Evolutionary conservation across 352 stramenopile species (phyloP), one percentile per base, ranked within the genome.

Genomic region (Pythium pectinolyticum): DNA sequence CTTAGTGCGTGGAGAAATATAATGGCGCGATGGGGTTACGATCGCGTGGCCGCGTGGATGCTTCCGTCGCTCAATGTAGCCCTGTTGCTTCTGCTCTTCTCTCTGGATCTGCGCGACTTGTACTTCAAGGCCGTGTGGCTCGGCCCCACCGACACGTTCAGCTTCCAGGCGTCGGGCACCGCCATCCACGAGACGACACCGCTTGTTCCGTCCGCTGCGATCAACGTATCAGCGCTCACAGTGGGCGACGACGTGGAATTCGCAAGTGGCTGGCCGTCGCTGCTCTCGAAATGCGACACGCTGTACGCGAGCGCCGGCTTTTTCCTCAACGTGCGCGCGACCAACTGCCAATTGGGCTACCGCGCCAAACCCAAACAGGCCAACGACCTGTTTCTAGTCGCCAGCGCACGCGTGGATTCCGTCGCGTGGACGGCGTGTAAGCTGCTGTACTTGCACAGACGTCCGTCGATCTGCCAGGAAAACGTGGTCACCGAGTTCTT

Each of bases 341-440:
- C 48, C 28, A 70, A 74, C 43, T 81, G 73, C 37, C 35, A 50
- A 0, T 28, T 80, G 0, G 69, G 72, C 20, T 57, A 45, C 3
- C 24, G 63, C 24, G 48, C 53, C 27, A 51, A 65, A 5, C 20
- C 28, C n/a, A 34, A 65, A 37, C 11, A 61, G 48, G 63, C 61
- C 3, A 27, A 51, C 15, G 72, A 85, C n/a, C 35, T 88, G 3
- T 49, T 85, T 20, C 59, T 88, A 11, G 70, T 56, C 0, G 48
- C 77, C 35, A 82, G 67, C 54, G 30, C 78, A 12, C 69, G 77
- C n/a, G 75, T 74, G 15, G 81, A 90, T 56, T 71, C 79, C 0
- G 55, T 88, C 24, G 75, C 75, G 10, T 90, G 79, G 78, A 67
- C 67, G 11, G 77, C 69, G 19, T 90, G 81, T 25, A 78, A 84